phyloP scores from a whole-genome alignment of 1,284 basidiomycete genomes.

The Singerocomus rubriflavus region DNA sequence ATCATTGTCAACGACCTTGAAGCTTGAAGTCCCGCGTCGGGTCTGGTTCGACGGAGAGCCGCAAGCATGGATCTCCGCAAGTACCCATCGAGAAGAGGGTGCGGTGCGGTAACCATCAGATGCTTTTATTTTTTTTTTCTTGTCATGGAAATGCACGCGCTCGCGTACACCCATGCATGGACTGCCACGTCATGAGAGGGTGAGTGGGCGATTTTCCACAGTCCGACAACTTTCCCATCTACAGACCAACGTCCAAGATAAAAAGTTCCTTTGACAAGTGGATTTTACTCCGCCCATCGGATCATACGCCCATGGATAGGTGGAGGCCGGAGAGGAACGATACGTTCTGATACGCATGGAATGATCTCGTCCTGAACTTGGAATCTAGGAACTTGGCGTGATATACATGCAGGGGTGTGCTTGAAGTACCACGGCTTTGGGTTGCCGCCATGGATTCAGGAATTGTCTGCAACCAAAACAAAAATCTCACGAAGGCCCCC shows the following conservation, averaged over 20 bases:
- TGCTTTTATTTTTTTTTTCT: background rate
- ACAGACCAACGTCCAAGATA: background rate
- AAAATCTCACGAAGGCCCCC: background rate
- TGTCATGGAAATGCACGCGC: slow-evolving; percentile 2
- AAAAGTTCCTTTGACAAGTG: background rate
- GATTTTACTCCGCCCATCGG: background rate
- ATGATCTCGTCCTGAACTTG: background rate
- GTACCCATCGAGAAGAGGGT: background rate
- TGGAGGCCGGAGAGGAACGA: background rate
- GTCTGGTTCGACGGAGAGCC: background rate
- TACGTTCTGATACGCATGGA: slow-evolving; percentile 1
- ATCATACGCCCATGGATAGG: background rate
- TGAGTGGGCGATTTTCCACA: no score
- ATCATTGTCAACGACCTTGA: background rate
- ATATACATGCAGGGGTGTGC: background rate
- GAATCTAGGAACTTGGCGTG: background rate
- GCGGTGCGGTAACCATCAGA: background rate
- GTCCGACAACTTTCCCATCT: background rate
- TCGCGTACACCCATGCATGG: background rate
- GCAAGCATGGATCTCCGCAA: background rate
- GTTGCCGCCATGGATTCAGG: background rate
- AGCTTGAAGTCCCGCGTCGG: background rate
- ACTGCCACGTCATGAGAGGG: no score
- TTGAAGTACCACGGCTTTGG: background rate
- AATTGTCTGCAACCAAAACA: background rate